Conservation (phyloP, 2,329 filamentous ascomycete species). For the Drechslerella dactyloides region DNA sequence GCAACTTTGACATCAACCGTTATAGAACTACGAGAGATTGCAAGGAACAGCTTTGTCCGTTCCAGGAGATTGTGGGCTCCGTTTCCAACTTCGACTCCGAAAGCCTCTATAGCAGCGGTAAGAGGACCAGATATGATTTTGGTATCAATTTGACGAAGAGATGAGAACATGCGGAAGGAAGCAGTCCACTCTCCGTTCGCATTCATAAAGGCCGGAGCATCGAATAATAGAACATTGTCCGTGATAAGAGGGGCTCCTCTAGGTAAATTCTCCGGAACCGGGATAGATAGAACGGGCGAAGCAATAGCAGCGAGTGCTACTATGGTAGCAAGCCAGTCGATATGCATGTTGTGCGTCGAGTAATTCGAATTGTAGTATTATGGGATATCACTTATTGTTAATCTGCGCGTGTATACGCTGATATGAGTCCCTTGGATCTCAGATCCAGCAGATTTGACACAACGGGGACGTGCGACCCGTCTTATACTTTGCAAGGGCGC, state of each 20-base stretch:
- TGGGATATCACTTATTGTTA: not conserved
- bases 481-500: not conserved
- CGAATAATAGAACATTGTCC: conserved; percentile 35
- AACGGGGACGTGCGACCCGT: no score
- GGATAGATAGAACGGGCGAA: conserved; percentile 27
- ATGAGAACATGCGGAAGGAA: conserved; percentile 35
- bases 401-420: not conserved
- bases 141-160: conserved; percentile 24
- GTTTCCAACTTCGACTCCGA: conserved; percentile 36
- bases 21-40: conserved; percentile 23
- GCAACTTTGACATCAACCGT: conserved; percentile 19
- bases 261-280: conserved; percentile 15
- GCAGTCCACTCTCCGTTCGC: conserved; percentile 15
- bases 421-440: no score
- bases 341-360: conserved; percentile 19
- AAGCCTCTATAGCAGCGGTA: conserved; percentile 26
- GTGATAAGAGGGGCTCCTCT: conserved; percentile 23
- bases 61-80: conserved; percentile 28
- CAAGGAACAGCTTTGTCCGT: conserved; percentile 35
- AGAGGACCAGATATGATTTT: conserved; percentile 16
- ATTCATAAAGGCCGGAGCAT: conserved; percentile 32
- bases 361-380: not conserved
- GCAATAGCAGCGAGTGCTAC: conserved; percentile 22
- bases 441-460: no score
- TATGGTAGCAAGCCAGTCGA: conserved; percentile 12